phyloP scores from a whole-genome alignment of 257 asterid species.

The Leptodermis oblonga region DNA sequence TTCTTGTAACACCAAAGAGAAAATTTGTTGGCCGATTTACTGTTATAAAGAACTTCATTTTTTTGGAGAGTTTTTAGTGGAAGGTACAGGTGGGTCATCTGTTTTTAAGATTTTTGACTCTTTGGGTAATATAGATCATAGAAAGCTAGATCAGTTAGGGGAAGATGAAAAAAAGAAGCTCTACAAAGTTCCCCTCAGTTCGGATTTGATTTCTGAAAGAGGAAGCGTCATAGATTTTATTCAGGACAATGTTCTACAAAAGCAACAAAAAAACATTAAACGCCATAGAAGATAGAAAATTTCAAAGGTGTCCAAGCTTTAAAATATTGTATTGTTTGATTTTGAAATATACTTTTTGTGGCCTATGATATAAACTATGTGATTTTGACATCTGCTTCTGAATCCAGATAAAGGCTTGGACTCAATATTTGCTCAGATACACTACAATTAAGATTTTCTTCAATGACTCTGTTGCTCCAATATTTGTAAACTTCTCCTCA shows the following conservation, averaged over 20 bases:
- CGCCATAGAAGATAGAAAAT: constrained; percentile 88
- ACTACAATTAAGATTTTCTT: constrained; percentile 95
- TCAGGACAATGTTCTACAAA: constrained; percentile 36
- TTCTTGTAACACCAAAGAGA: constrained; percentile 90
- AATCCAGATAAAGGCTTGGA: constrained; percentile 86
- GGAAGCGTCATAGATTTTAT: constrained; percentile 34
- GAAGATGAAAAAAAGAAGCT: constrained; percentile 55
- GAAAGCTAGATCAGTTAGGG: constrained; percentile 50
- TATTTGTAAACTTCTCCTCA: constrained; percentile 76
- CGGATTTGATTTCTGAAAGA: constrained; percentile 45
- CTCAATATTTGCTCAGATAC: constrained; percentile 85
- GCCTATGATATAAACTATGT: constrained; percentile 14
- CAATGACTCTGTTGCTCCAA: constrained; percentile 66
- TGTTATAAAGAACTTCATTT: constrained; percentile 68
- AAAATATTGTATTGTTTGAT: constrained; percentile 7
- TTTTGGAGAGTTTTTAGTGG: constrained; percentile 76
- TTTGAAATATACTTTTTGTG: neutral
- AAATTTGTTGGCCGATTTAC: constrained; percentile 87
- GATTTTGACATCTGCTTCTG: constrained; percentile 20
- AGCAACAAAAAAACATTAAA: constrained; percentile 56
- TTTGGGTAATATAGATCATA: constrained; percentile 47
- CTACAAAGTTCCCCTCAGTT: constrained; percentile 39
- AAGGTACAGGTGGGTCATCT: constrained; percentile 93
- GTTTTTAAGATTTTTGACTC: constrained; percentile 56
- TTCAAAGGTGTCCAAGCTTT: constrained; percentile 50